phyloP scores from a whole-genome alignment of 371 early-diverging fungal species.

The Funneliformis caledonium region DNA sequence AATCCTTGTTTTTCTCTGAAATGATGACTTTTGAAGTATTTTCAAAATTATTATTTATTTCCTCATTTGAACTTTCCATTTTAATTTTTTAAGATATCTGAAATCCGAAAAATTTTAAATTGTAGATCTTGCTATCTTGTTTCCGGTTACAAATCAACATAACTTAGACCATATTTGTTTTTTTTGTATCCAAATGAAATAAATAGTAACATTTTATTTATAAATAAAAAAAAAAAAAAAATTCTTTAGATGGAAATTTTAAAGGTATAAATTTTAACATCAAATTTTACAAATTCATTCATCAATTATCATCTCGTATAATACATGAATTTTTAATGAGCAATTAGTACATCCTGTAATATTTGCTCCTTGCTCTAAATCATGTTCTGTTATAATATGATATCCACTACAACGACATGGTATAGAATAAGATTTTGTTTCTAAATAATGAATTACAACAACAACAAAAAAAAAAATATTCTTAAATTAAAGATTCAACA shows the following conservation, averaged over 20 bases:
- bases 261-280: too few relatives aligned
- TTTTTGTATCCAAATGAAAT: too few relatives aligned
- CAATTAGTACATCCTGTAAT: conserved; percentile 58
- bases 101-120: too few relatives aligned
- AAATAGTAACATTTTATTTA: too few relatives aligned
- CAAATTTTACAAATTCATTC: neutral
- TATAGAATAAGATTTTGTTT: conserved; percentile 43
- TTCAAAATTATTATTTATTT: neutral
- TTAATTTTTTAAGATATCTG: too few relatives aligned
- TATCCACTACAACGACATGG: conserved; percentile 62
- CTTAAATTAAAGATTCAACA: neutral
- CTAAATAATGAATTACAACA: conserved; percentile 52
- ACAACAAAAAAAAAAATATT: neutral
- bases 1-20: neutral
- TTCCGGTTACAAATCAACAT: too few relatives aligned
- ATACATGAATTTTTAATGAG: conserved; percentile 56
- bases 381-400: conserved; percentile 57
- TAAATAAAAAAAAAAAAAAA: too few relatives aligned
- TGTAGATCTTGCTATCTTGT: too few relatives aligned
- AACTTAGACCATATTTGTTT: too few relatives aligned
- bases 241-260: too few relatives aligned
- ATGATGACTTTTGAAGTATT: neutral
- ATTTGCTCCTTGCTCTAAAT: conserved; percentile 56
- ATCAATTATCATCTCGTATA: conserved; percentile 52
- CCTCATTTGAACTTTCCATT: too few relatives aligned